These are phyloP conservation scores for Candida tetrigidarum DNA, from an alignment of 1,139 yeast genomes.

Conservation along the genomic window DNA sequence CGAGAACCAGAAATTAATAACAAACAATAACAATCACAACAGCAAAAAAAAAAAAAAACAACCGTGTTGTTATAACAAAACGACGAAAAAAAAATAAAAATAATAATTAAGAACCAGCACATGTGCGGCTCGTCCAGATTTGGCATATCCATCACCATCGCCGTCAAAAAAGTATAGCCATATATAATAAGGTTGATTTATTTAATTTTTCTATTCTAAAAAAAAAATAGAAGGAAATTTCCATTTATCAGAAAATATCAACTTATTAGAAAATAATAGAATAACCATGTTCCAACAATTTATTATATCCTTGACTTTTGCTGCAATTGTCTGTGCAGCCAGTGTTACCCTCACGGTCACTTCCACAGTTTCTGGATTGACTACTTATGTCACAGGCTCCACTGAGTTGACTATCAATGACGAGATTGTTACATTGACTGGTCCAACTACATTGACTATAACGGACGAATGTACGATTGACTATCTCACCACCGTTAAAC, in stretches of 20 bases:
- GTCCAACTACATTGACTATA: constrained; percentile 50
- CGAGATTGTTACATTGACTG: constrained; percentile 51
- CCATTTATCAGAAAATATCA: no score
- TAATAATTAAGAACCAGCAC: constrained; percentile 4
- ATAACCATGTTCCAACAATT: constrained; percentile 4
- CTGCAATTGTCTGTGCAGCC: constrained; percentile 42
- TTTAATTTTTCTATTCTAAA: no score
- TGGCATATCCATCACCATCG: no score
- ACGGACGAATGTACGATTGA: constrained; percentile 45
- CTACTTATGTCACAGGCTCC: constrained; percentile 51
- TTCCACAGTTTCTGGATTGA: constrained; percentile 44
- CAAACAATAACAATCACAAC: no score
- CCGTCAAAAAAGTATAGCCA: not conserved
- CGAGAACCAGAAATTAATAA: no score
- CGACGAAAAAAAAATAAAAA: not conserved
- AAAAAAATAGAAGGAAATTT: no score
- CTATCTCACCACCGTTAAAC: constrained; percentile 1
- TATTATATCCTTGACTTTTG: constrained; percentile 26
- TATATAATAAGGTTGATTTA: not conserved
- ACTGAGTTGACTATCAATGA: constrained; percentile 46
- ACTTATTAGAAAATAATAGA: not conserved
- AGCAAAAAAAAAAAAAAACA: no score
- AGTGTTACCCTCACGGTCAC: constrained; percentile 42
- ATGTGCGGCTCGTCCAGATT: constrained; percentile 1
- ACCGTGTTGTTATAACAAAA: not conserved